A percentile compares a stretch with the other conserved stretches of the same genome.
Evolutionary conservation across 495 filamentous ascomycete species (phyloP).

Genomic region (Daldinia concentrica): DNA sequence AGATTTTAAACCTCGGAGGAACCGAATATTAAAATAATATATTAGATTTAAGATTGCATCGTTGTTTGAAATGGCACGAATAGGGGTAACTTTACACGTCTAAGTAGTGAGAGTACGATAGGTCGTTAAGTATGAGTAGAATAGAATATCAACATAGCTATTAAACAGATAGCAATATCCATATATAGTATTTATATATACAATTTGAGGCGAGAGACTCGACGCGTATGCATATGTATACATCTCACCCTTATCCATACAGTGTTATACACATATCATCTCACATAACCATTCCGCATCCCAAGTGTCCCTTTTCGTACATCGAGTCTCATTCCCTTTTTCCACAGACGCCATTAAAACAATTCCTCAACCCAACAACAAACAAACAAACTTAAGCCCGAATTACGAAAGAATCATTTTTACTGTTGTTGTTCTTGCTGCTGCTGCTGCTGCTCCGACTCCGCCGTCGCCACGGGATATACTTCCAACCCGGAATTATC

Average conservation of each 20-base stretch:
- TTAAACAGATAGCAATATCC: conserved; percentile 2
- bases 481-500: conserved; percentile 62
- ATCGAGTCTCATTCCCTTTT: neutral
- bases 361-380: neutral
- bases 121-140: neutral
- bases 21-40: conserved; percentile 8
- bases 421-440: neutral
- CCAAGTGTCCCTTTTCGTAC: neutral
- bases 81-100: neutral
- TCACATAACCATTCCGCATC: neutral
- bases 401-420: conserved; percentile 8
- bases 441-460: neutral
- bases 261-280: neutral
- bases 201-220: conserved; percentile 31
- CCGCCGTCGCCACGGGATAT: neutral
- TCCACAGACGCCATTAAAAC: conserved; percentile 10
- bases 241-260: conserved; percentile 13
- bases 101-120: neutral
- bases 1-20: neutral
- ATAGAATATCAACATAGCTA: conserved; percentile 25
- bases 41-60: conserved; percentile 2
- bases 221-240: neutral
- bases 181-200: conserved; percentile 22
- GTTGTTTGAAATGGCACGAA: neutral
- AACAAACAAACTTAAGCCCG: no score